A percentile compares a stretch with the other conserved stretches of the same genome.
These are phyloP conservation scores for Daldinia eschscholtzii DNA, from an alignment of 2,329 filamentous ascomycete species.

Conservation along the genomic window DNA sequence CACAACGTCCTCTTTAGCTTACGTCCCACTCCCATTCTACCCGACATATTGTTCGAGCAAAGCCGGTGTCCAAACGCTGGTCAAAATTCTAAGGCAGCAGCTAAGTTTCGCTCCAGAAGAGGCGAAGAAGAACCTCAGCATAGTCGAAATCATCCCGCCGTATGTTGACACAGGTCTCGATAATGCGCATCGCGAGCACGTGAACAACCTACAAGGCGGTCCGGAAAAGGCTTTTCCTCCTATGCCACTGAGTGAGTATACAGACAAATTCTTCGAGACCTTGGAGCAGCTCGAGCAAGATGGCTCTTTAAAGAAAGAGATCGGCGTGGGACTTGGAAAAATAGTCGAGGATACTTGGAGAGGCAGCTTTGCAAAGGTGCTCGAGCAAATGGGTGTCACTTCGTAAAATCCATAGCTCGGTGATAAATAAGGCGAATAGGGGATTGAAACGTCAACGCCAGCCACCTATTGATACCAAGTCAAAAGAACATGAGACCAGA, in stretches of 20 bases:
- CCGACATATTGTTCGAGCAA: constrained; percentile 54
- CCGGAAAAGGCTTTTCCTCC: constrained; percentile 45
- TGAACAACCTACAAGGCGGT: constrained; percentile 41
- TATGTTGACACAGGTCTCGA: constrained; percentile 55
- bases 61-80: constrained; percentile 50
- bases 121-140: constrained; percentile 46
- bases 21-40: constrained; percentile 47
- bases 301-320: constrained; percentile 47
- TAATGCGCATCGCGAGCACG: constrained; percentile 43
- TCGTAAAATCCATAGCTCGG: neutral
- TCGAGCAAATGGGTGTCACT: constrained; percentile 18
- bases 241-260: constrained; percentile 53
- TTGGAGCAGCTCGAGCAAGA: constrained; percentile 44
- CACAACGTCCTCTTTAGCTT: constrained; percentile 50
- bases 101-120: constrained; percentile 39
- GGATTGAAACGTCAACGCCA: neutral
- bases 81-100: constrained; percentile 48
- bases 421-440: neutral
- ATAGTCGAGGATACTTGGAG: constrained; percentile 14
- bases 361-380: constrained; percentile 24
- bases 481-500: neutral
- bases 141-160: constrained; percentile 55
- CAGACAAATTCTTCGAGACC: constrained; percentile 47
- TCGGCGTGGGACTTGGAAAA: constrained; percentile 49
- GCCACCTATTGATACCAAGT: neutral